Evolutionary conservation across 768 basidiomycete genomes (phyloP).

Genomic region (Mycena chlorophos): DNA sequence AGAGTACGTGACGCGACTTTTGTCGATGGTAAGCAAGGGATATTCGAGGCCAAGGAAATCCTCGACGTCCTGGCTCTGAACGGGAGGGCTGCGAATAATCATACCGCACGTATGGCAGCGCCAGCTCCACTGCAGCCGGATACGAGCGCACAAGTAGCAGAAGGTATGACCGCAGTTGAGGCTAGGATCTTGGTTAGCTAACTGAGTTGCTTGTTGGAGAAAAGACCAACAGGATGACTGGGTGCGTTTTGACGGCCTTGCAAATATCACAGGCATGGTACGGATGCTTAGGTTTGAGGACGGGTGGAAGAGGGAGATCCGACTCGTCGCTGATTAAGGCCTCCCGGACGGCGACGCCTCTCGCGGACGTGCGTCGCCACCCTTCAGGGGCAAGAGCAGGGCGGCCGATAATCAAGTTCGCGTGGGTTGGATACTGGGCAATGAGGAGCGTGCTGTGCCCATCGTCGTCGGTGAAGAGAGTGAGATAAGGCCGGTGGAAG

Average conservation of each 20-base stretch:
- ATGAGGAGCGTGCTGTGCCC: too few species aligned
- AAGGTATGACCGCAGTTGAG: slow-evolving; percentile 4
- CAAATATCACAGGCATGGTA: slow-evolving; percentile 1
- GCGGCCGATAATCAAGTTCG: too few species aligned
- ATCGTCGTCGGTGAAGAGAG: too few species aligned
- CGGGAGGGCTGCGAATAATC: neutral
- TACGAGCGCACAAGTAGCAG: slow-evolving; percentile 1
- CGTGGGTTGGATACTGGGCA: too few species aligned
- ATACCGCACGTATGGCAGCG: neutral
- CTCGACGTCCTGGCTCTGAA: neutral
- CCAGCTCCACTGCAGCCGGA: slow-evolving; percentile 1
- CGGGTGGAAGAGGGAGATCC: too few species aligned
- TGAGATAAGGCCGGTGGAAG: too few species aligned
- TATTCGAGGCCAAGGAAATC: neutral
- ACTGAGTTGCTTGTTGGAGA: neutral
- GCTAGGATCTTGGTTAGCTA: neutral
- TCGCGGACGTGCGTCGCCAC: too few species aligned
- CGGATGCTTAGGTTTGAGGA: too few species aligned
- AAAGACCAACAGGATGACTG: neutral
- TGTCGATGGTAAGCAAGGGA: neutral
- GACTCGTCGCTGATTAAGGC: too few species aligned
- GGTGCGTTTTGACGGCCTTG: neutral
- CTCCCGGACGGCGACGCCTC: too few species aligned
- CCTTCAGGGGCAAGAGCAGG: too few species aligned
- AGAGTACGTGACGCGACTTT: neutral